phyloP scores from a whole-genome alignment of 768 basidiomycete genomes.

The Suillus subalutaceus region DNA sequence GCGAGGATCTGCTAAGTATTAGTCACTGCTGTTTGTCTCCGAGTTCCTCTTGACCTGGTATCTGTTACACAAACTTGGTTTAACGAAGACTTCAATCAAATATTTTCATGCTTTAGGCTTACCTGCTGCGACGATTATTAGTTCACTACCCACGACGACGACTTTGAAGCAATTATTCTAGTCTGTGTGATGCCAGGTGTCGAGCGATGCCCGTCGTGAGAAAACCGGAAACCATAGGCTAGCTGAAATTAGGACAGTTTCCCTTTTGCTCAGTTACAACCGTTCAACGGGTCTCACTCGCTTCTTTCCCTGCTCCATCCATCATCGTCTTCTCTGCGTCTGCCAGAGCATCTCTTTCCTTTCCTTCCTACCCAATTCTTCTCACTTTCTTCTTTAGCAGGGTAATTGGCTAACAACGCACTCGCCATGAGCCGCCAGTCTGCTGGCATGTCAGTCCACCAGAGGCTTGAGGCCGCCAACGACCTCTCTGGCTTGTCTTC shows the following conservation, averaged over 20 bases:
- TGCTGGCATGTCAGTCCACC: constrained; percentile 51
- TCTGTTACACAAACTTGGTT: background rate
- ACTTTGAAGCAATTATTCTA: constrained; percentile 3
- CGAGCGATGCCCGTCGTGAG: constrained; percentile 24
- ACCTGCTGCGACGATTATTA: background rate
- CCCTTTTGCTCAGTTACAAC: constrained; percentile 18
- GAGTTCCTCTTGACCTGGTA: background rate
- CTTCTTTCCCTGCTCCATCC: constrained; percentile 19
- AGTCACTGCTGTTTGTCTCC: background rate
- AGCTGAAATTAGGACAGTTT: constrained; percentile 24
- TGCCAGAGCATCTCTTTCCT: constrained; percentile 11
- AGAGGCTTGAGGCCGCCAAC: constrained; percentile 70
- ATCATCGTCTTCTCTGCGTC: constrained; percentile 7
- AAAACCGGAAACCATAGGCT: background rate
- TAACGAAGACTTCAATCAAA: background rate
- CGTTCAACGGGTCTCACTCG: constrained; percentile 15
- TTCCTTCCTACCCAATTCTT: background rate
- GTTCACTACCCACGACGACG: background rate
- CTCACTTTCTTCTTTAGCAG: constrained; percentile 6
- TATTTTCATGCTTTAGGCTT: background rate
- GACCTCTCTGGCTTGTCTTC: constrained; percentile 72
- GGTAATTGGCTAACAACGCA: constrained; percentile 5
- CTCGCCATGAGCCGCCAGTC: constrained; percentile 45
- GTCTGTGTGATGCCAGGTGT: background rate
- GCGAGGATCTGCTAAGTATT: background rate